These are phyloP conservation scores for Rubia peregrina DNA, from an alignment of 305 asterid genomes.

Conservation along the genomic window DNA sequence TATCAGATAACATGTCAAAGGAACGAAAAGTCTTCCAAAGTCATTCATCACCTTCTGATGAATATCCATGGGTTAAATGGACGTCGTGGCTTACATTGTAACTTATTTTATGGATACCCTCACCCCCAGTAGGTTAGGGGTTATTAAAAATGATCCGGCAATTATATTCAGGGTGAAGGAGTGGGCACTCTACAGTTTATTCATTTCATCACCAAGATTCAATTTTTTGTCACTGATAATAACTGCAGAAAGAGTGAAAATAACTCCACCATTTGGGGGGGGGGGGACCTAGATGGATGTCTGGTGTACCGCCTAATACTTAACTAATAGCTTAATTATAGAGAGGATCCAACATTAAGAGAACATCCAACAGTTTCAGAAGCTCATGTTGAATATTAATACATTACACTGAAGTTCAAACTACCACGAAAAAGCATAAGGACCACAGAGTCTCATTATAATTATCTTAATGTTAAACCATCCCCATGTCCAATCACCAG, in stretches of 20 bases:
- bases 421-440: conserved; percentile 7
- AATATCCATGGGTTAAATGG: neutral
- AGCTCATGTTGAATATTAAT: neutral
- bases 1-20: neutral
- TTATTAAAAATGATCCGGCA: neutral
- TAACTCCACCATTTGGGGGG: neutral
- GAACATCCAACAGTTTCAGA: conserved; percentile 10
- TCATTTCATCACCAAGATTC: neutral
- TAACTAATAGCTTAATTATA: neutral
- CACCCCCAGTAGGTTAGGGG: neutral
- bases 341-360: conserved; percentile 6
- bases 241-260: neutral
- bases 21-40: neutral
- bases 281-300: neutral
- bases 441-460: neutral
- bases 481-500: conserved; percentile 15
- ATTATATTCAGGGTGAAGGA: neutral
- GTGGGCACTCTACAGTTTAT: neutral
- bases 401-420: conserved; percentile 8
- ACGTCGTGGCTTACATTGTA: neutral
- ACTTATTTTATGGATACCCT: neutral
- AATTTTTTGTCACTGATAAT: neutral
- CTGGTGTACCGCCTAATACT: neutral
- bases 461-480: conserved; percentile 10
- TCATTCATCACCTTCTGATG: neutral